These are phyloP conservation scores for Coleophoma eucalyptorum DNA, from an alignment of 2,329 filamentous ascomycete species.

Conservation along the genomic window DNA sequence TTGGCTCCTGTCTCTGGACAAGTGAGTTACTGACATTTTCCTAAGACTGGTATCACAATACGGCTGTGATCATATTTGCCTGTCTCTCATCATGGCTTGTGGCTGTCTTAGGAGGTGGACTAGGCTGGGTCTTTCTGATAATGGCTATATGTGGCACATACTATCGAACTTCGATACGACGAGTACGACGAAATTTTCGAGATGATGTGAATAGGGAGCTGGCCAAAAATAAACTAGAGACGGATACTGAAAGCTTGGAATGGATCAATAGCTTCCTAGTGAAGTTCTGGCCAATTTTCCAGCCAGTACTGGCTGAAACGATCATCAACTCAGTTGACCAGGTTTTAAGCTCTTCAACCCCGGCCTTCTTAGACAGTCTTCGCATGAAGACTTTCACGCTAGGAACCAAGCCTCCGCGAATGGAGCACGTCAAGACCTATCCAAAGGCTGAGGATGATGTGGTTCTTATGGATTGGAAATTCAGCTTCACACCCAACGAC, in stretches of 20 bases:
- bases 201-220: constrained; percentile 91
- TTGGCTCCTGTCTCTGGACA: neutral
- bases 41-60: constrained; percentile 96
- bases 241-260: constrained; percentile 86
- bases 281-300: constrained; percentile 99
- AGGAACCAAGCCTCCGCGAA: constrained; percentile 88
- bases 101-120: constrained; percentile 82
- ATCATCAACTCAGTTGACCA: constrained; percentile 95
- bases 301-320: constrained; percentile 86
- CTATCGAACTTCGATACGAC: constrained; percentile 90
- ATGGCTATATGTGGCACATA: constrained; percentile 93
- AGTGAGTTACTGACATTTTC: too few species aligned
- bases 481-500: constrained; percentile 97
- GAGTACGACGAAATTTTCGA: constrained; percentile 91
- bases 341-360: constrained; percentile 88
- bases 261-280: constrained; percentile 99
- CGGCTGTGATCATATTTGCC: constrained; percentile 88
- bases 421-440: constrained; percentile 98
- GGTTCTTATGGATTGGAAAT: constrained; percentile 99
- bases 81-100: constrained; percentile 88
- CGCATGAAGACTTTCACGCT: constrained; percentile 92
- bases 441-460: constrained; percentile 93
- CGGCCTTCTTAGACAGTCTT: constrained; percentile 88
- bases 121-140: constrained; percentile 89
- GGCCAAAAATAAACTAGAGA: constrained; percentile 82